phyloP scores from a whole-genome alignment of 306 rosid genomes.

The Glycyrrhiza uralensis region DNA sequence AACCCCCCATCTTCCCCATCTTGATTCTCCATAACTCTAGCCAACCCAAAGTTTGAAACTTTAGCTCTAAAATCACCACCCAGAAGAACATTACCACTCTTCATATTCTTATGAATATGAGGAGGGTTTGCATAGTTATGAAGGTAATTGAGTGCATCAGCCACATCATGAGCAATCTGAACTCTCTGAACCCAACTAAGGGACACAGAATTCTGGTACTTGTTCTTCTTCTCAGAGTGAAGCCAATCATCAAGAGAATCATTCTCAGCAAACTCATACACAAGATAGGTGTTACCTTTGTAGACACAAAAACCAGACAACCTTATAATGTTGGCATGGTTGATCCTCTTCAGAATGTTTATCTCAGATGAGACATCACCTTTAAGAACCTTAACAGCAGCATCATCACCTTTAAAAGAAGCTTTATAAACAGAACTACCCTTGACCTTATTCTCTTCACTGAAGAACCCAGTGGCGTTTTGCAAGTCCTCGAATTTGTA shows the following conservation, averaged over 20 bases:
- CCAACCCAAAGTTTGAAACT: slow-evolving; percentile 61
- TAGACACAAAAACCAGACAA: slow-evolving; percentile 70
- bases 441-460: slow-evolving; percentile 47
- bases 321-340: slow-evolving; percentile 69
- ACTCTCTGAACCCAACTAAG: slow-evolving; percentile 69
- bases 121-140: slow-evolving; percentile 63
- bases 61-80: slow-evolving; percentile 56
- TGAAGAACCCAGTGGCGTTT: slow-evolving; percentile 44
- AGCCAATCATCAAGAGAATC: slow-evolving; percentile 58
- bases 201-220: not conserved
- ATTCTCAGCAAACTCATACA: slow-evolving; percentile 63
- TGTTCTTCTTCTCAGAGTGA: slow-evolving; percentile 17
- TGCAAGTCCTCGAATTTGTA: slow-evolving; percentile 50
- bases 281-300: slow-evolving; percentile 62
- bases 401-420: slow-evolving; percentile 62
- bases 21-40: slow-evolving; percentile 42
- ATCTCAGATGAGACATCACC: slow-evolving; percentile 69
- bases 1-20: slow-evolving; percentile 39
- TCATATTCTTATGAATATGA: slow-evolving; percentile 62
- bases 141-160: slow-evolving; percentile 67
- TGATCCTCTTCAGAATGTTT: slow-evolving; percentile 56
- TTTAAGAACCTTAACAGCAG: slow-evolving; percentile 64
- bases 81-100: slow-evolving; percentile 58
- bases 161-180: slow-evolving; percentile 66
- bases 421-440: slow-evolving; percentile 66